Evolutionary conservation across 768 basidiomycete genomes (phyloP).

Genomic region (Russula olivacea): DNA sequence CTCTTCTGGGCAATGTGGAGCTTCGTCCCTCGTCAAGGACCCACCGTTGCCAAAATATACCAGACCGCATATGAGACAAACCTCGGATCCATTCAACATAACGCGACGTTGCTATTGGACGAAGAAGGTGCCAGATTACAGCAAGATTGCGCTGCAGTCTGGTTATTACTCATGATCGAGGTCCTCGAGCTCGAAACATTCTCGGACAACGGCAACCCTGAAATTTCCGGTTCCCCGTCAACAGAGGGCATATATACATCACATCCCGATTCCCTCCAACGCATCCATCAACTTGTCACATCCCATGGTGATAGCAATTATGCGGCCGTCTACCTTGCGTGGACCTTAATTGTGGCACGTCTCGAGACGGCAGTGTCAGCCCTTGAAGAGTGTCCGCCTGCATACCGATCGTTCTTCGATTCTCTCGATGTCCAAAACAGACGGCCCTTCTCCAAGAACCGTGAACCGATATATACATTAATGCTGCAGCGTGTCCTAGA

Average conservation of each 20-base stretch:
- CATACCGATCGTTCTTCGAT: constrained; percentile 53
- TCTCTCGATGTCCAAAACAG: constrained; percentile 39
- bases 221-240: constrained; percentile 46
- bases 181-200: constrained; percentile 73
- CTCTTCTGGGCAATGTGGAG: constrained; percentile 89
- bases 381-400: constrained; percentile 46
- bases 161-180: constrained; percentile 76
- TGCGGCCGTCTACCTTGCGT: constrained; percentile 67
- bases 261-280: constrained; percentile 55
- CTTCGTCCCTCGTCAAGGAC: constrained; percentile 58
- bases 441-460: constrained; percentile 48
- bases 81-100: constrained; percentile 59
- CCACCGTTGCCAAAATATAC: constrained; percentile 56
- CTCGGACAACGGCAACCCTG: constrained; percentile 45
- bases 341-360: constrained; percentile 77
- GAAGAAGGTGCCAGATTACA: constrained; percentile 63
- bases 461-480: constrained; percentile 48
- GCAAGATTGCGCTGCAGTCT: constrained; percentile 64
- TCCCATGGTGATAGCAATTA: constrained; percentile 57
- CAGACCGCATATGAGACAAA: constrained; percentile 57
- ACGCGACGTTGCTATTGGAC: constrained; percentile 61
- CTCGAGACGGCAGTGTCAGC: constrained; percentile 44
- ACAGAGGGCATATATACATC: constrained; percentile 51
- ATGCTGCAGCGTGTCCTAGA: constrained; percentile 56
- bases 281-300: constrained; percentile 62